phyloP scores from a whole-genome alignment of 257 asterid genomes.

The Anisodus acutangulus region DNA sequence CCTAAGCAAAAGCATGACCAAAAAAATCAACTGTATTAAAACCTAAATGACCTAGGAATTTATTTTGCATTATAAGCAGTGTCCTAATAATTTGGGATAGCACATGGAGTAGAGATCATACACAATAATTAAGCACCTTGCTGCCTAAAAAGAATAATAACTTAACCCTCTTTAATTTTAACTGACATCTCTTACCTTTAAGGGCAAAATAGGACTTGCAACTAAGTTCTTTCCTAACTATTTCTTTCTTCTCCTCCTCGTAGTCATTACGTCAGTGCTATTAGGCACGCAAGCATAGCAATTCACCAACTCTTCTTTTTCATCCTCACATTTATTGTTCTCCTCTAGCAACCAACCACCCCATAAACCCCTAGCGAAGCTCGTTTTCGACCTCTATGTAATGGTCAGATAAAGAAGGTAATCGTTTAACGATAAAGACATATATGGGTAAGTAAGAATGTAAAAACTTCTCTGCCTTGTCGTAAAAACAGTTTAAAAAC shows the following conservation, averaged over 20 bases:
- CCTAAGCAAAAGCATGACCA: constrained; percentile 50
- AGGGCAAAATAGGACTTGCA: background rate
- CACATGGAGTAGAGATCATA: background rate
- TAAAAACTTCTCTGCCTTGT: background rate
- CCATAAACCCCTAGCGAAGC: constrained; percentile 3
- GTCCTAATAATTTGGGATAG: constrained; percentile 1
- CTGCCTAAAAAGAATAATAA: background rate
- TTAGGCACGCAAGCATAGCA: background rate
- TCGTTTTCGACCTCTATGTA: background rate
- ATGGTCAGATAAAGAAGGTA: constrained; percentile 5
- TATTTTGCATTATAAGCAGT: background rate
- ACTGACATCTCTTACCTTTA: background rate
- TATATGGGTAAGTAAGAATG: background rate
- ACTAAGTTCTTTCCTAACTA: background rate
- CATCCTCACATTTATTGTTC: background rate
- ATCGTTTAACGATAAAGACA: background rate
- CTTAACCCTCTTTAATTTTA: constrained; percentile 10
- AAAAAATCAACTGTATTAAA: constrained; percentile 21
- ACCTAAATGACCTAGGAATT: background rate
- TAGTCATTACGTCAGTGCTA: background rate
- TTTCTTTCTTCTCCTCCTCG: background rate
- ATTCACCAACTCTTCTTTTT: background rate
- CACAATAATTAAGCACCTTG: background rate
- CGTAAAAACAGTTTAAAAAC: background rate
- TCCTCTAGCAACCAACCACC: constrained; percentile 9